These are phyloP conservation scores for Incumbomyces lentus DNA, from an alignment of 2,329 filamentous ascomycete species.

Conservation along the genomic window DNA sequence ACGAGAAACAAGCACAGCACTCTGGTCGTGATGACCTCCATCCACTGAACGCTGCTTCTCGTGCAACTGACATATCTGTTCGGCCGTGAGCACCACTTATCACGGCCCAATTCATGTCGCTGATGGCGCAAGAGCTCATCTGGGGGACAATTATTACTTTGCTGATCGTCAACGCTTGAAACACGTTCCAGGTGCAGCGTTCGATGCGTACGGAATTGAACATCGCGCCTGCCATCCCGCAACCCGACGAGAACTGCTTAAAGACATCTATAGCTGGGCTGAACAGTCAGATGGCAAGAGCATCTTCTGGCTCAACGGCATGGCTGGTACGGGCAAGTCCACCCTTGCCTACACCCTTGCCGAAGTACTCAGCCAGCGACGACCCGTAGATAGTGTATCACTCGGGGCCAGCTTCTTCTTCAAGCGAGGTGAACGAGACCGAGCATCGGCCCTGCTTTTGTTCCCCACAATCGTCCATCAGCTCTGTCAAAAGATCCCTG, in stretches of 20 bases:
- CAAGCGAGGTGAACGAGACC: conserved; percentile 32
- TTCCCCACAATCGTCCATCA: conserved; percentile 33
- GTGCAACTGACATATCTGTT: no score
- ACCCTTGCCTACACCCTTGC: conserved; percentile 30
- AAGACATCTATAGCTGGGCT: conserved; percentile 22
- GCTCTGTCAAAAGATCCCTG: conserved; percentile 23
- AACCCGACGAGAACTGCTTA: conserved; percentile 3
- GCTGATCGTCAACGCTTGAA: background rate
- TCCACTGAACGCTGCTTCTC: no score
- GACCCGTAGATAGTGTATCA: background rate
- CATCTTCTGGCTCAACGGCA: conserved; percentile 31
- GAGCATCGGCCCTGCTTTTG: conserved; percentile 27
- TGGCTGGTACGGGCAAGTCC: conserved; percentile 30
- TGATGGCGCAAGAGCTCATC: background rate
- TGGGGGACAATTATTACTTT: background rate
- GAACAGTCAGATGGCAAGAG: conserved; percentile 13
- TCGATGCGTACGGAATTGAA: conserved; percentile 14
- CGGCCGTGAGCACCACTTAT: no score
- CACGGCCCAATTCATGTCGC: background rate
- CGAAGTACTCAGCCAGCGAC: background rate
- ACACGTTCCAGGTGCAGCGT: conserved; percentile 2
- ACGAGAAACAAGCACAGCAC: no score
- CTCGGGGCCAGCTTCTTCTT: conserved; percentile 25
- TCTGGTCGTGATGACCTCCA: no score
- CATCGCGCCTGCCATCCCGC: conserved; percentile 23